Percentiles rank a stretch among this genome's conserved stretches.
These are phyloP conservation scores for Diaporthe sp. DNA, from an alignment of 2,329 filamentous ascomycete species.

Conservation along the genomic window DNA sequence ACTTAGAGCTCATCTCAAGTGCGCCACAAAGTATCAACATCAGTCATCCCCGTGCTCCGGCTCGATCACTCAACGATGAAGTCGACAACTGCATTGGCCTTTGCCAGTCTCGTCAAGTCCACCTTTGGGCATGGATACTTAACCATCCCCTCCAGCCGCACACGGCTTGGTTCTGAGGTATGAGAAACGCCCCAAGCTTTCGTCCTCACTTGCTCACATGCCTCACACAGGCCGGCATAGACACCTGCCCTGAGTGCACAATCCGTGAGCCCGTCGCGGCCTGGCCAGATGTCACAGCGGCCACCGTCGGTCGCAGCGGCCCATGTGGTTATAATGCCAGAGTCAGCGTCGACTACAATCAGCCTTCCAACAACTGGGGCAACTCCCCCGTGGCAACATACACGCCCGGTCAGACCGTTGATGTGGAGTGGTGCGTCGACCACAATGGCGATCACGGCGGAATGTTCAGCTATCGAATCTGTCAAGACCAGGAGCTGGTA, in stretches of 20 bases:
- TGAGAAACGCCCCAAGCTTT: not conserved
- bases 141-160: slow-evolving; percentile 54
- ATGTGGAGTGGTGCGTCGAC: slow-evolving; percentile 66
- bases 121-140: slow-evolving; percentile 56
- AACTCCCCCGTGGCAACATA: slow-evolving; percentile 54
- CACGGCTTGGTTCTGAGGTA: slow-evolving; percentile 56
- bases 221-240: slow-evolving; percentile 52
- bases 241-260: slow-evolving; percentile 64
- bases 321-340: slow-evolving; percentile 65
- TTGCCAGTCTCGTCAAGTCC: slow-evolving; percentile 16
- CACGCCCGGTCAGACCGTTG: slow-evolving; percentile 54
- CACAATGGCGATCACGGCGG: slow-evolving; percentile 67
- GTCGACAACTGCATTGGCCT: not conserved
- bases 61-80: not conserved
- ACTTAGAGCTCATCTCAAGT: not conserved
- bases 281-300: slow-evolving; percentile 59
- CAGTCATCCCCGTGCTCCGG: not conserved
- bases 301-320: slow-evolving; percentile 58
- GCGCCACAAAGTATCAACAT: not conserved
- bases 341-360: slow-evolving; percentile 64
- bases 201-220: not conserved
- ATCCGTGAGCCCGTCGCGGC: slow-evolving; percentile 63
- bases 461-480: slow-evolving; percentile 66
- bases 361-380: slow-evolving; percentile 56
- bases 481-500: slow-evolving; percentile 60